Evolutionary conservation across 1,139 yeast species (phyloP).

Genomic region (Eremothecium coryli): DNA sequence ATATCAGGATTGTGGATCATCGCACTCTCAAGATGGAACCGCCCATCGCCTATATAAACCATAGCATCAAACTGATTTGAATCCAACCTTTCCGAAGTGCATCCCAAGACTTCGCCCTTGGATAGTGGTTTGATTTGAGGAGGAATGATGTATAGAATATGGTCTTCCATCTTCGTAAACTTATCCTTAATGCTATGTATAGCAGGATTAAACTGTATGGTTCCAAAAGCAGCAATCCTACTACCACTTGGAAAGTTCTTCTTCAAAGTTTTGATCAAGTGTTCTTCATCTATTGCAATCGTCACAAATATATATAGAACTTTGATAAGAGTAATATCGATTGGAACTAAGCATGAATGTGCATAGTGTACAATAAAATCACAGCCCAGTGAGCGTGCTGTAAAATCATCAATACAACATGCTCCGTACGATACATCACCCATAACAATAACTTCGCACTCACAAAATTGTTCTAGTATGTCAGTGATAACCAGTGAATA

Average conservation of each 20-base stretch:
- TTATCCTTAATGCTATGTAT: constrained; percentile 68
- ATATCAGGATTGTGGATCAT: constrained; percentile 95
- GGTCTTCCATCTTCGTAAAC: constrained; percentile 39
- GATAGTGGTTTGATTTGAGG: constrained; percentile 92
- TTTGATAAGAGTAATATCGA: constrained; percentile 81
- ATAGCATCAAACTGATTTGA: constrained; percentile 60
- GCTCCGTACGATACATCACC: constrained; percentile 99
- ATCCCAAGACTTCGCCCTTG: constrained; percentile 92
- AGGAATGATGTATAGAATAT: constrained; percentile 56
- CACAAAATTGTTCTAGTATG: constrained; percentile 83
- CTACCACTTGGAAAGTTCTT: constrained; percentile 58
- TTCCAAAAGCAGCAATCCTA: constrained; percentile 75
- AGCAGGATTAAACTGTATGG: constrained; percentile 94
- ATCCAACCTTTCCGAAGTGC: constrained; percentile 80
- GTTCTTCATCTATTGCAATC: constrained; percentile 76
- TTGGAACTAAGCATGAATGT: constrained; percentile 93
- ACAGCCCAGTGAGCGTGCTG: constrained; percentile 87
- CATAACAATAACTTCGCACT: constrained; percentile 85
- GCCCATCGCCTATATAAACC: constrained; percentile 91
- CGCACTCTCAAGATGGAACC: constrained; percentile 90
- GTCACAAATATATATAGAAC: constrained; percentile 94
- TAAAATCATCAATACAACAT: constrained; percentile 93
- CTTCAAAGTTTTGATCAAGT: constrained; percentile 65
- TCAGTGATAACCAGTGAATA: constrained; percentile 83
- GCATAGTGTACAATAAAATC: constrained; percentile 96